Evolutionary conservation across 2,329 filamentous ascomycete genomes (phyloP), one percentile per base, ranked within the genome.

Genomic region (Elsinoe necatrix): DNA sequence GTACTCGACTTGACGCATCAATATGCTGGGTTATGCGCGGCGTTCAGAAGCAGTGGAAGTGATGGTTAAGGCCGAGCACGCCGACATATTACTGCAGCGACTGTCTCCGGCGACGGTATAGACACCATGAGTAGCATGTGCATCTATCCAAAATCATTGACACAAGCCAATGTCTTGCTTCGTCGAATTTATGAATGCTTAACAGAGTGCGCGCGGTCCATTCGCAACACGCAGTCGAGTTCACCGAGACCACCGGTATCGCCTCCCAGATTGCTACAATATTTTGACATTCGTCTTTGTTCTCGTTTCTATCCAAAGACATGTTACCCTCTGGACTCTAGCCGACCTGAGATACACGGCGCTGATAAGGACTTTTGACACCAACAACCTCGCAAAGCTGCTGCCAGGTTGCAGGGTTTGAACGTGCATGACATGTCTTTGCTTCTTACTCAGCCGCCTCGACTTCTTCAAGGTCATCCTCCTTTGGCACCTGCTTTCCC

Each of bases 1-100:
- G 91, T 98, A 37, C 79, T 97, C 56, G 92, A 97, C 69, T 75
- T 98, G 59, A 97, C 93, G 23, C 92, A 98, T 71, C 88, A 96
- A 69, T 98, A 98, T 69, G 93, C 92, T 18, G 89, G 89, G 57
- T 77, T 98, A 34, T 98, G 93, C 69, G 91, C 92, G 18, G 90
- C 89, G 0, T 98, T 98, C 75, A 83, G 90, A 66, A 97, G 91
- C 79, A 95, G 85, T 66, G 93, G 93, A 3, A 95, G 87, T 23
- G 91, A 95, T 65, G 87, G 85, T 65, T 92, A 37, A 39, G 39
- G 34, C 29, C 9, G 9, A 31, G n/a, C 29, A 39, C 6, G 50
- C 29, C 20, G 11, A 25, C 18, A 25, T 14, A 12, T 14, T 14
- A 37, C 34, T 45, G 18, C 41, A 45, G 41, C 41, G 41, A 23